These are phyloP conservation scores for Ceratocystis eucalypticola DNA, from an alignment of 2,329 filamentous ascomycete species.

Conservation along the genomic window DNA sequence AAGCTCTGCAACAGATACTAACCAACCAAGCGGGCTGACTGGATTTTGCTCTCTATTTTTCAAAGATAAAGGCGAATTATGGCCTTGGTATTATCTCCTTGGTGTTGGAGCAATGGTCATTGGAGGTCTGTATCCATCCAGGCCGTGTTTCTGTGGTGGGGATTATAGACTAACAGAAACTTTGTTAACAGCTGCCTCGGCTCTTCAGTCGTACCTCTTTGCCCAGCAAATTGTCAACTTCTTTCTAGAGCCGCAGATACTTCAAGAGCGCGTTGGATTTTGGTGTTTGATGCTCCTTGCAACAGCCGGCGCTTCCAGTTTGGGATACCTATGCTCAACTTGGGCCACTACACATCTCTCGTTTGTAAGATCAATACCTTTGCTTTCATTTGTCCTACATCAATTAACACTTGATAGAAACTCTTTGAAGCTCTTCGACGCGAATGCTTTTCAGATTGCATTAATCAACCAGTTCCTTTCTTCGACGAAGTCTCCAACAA, in stretches of 20 bases:
- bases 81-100: conserved; percentile 19
- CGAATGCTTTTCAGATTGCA: conserved; percentile 25
- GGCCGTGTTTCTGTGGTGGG: background rate
- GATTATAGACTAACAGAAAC: background rate
- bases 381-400: background rate
- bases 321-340: conserved; percentile 24
- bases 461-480: conserved; percentile 24
- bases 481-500: conserved; percentile 26
- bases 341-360: conserved; percentile 22
- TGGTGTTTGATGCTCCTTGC: conserved; percentile 27
- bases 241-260: conserved; percentile 3
- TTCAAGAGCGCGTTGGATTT: conserved; percentile 20
- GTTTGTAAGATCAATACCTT: conserved; percentile 18
- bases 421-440: conserved; percentile 22
- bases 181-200: conserved; percentile 6
- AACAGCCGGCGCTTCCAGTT: conserved; percentile 23
- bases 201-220: conserved; percentile 20
- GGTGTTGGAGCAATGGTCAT: conserved; percentile 16
- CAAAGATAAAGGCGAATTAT: conserved; percentile 14
- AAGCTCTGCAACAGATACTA: background rate
- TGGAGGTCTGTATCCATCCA: conserved; percentile 17
- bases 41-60: conserved; percentile 17
- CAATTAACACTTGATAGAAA: conserved; percentile 13
- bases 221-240: conserved; percentile 19
- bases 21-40: conserved; percentile 9